Conservation (phyloP, 2,329 filamentous ascomycete genomes). For the Fusarium staphyleae region DNA sequence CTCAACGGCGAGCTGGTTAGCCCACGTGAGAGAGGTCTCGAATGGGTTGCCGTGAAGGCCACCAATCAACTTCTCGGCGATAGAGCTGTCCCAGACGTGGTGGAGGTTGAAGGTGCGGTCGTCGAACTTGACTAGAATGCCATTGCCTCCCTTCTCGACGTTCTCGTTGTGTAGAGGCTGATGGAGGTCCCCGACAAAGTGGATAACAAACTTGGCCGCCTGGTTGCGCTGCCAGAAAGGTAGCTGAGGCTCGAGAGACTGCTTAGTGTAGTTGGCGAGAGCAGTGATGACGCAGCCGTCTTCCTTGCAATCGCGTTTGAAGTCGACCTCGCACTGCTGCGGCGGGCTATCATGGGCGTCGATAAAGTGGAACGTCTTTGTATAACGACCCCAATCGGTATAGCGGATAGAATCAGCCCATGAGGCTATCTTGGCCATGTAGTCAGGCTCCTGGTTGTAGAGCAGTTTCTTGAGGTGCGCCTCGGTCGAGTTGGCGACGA, state of each 20-base stretch:
- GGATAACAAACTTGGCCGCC: constrained; percentile 70
- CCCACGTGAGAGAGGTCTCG: constrained; percentile 61
- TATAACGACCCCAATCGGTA: constrained; percentile 68
- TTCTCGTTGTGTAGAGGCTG: constrained; percentile 73
- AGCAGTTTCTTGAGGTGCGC: constrained; percentile 65
- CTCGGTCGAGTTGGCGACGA: constrained; percentile 64
- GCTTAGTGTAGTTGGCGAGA: constrained; percentile 66
- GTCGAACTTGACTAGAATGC: constrained; percentile 69
- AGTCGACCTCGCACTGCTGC: constrained; percentile 62
- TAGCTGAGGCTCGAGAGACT: constrained; percentile 57
- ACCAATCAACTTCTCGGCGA: constrained; percentile 70
- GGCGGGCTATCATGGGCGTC: constrained; percentile 71
- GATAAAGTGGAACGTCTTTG: constrained; percentile 71
- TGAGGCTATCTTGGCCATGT: constrained; percentile 68
- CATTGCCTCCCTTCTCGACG: constrained; percentile 70
- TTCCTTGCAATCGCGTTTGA: constrained; percentile 66
- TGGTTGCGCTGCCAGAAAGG: constrained; percentile 57
- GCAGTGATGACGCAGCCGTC: constrained; percentile 69
- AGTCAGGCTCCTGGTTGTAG: constrained; percentile 60
- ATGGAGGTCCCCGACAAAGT: constrained; percentile 75
- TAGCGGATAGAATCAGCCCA: constrained; percentile 74
- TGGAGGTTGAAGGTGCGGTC: constrained; percentile 69
- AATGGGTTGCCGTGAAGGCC: constrained; percentile 59
- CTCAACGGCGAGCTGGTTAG: constrained; percentile 59
- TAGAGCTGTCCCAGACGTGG: constrained; percentile 75